Evolutionary conservation across 1,139 yeast species (phyloP).

Genomic region (Blastobotrys serpentis): DNA sequence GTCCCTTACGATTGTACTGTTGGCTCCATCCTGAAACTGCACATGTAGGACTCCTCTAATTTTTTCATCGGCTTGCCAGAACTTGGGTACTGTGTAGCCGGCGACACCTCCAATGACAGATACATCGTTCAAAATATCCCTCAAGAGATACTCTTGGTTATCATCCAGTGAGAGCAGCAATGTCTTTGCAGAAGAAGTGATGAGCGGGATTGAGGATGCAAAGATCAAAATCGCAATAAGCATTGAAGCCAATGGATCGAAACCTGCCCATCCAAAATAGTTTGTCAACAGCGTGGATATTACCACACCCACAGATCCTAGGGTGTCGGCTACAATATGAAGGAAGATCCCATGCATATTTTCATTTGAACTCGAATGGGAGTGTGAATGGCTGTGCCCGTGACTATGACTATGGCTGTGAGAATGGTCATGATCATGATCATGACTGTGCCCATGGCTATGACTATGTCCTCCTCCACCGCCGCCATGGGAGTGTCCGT

Average conservation of each 20-base stretch:
- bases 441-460: conserved; percentile 32
- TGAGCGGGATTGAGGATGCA: conserved; percentile 76
- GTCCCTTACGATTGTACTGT: conserved; percentile 57
- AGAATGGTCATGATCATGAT: conserved; percentile 30
- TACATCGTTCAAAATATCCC: conserved; percentile 65
- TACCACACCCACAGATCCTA: conserved; percentile 96
- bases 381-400: conserved; percentile 23
- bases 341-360: conserved; percentile 93
- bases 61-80: conserved; percentile 71
- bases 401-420: conserved; percentile 43
- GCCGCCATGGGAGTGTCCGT: conserved; percentile 38
- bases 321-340: conserved; percentile 90
- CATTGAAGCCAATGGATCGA: conserved; percentile 90
- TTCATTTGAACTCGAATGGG: conserved; percentile 51
- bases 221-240: conserved; percentile 81
- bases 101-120: conserved; percentile 73
- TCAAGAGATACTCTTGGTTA: conserved; percentile 57
- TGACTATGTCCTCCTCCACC: conserved; percentile 41
- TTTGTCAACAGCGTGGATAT: conserved; percentile 64
- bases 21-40: conserved; percentile 68
- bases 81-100: conserved; percentile 83
- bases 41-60: conserved; percentile 54
- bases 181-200: conserved; percentile 75
- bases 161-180: conserved; percentile 61
- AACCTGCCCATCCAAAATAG: conserved; percentile 54